phyloP scores from a whole-genome alignment of 2,329 filamentous ascomycete species.

The Clonostachys sp. region DNA sequence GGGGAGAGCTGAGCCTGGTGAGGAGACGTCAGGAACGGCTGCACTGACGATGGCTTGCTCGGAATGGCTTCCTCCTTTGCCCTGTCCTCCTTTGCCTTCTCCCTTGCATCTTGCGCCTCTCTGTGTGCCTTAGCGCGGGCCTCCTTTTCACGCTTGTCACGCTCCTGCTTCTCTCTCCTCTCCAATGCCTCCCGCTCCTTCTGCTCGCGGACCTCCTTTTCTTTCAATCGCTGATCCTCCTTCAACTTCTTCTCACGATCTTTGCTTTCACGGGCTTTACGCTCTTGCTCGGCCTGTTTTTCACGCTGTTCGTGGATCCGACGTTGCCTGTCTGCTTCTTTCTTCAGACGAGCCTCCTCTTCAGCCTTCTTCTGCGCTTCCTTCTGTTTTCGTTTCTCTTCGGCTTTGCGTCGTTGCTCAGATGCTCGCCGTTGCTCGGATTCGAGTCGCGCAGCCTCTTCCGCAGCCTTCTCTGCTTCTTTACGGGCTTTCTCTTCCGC shows the following conservation, averaged over 20 bases:
- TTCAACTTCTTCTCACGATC: slow-evolving; percentile 78
- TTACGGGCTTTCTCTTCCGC: slow-evolving; percentile 88
- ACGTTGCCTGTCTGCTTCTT: slow-evolving; percentile 79
- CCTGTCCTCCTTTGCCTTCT: slow-evolving; percentile 66
- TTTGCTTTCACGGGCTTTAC: slow-evolving; percentile 60
- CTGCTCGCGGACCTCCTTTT: slow-evolving; percentile 72
- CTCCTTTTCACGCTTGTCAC: slow-evolving; percentile 58
- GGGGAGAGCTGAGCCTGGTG: slow-evolving; percentile 12
- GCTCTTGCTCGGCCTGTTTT: slow-evolving; percentile 78
- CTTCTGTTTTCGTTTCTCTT: slow-evolving; percentile 87
- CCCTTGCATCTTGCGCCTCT: slow-evolving; percentile 46
- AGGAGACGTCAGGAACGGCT: slow-evolving; percentile 26
- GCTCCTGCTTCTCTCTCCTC: slow-evolving; percentile 55
- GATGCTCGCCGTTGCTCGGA: slow-evolving; percentile 75
- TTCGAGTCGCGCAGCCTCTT: slow-evolving; percentile 72
- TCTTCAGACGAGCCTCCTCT: slow-evolving; percentile 80
- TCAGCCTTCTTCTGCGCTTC: slow-evolving; percentile 87
- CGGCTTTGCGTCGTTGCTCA: slow-evolving; percentile 75
- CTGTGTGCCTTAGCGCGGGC: slow-evolving; percentile 53
- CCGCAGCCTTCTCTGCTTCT: slow-evolving; percentile 84
- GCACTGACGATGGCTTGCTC: neutral
- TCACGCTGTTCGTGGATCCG: slow-evolving; percentile 81
- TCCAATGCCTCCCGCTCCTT: slow-evolving; percentile 66
- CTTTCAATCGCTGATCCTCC: slow-evolving; percentile 75
- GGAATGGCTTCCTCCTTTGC: slow-evolving; percentile 3